Evolutionary conservation across 139 green algal species (phyloP), one percentile per base, ranked within the genome.

Genomic region (Chlorella sorokiniana): DNA sequence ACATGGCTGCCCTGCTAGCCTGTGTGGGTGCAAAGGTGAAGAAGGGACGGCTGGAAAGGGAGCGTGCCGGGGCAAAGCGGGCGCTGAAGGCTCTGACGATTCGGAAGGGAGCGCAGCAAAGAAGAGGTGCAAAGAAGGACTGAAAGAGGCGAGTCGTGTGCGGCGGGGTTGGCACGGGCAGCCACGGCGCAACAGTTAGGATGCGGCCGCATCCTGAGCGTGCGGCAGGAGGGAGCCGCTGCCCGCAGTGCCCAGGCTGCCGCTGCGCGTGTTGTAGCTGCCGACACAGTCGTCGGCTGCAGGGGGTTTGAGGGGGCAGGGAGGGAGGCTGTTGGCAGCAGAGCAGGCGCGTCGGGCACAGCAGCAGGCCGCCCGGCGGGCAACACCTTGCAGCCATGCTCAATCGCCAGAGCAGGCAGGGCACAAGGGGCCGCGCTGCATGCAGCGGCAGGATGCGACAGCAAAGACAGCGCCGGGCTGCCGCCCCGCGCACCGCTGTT

Each of bases 251-350:
- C 73, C 73, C 41, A 79, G 63, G 27, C 54, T 40, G 37, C 25
- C 54, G 11, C 69, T 37, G 6, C 27, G 25, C 14, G 37, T 56
- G 73, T 69, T 79, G 73, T 69, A 79, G 73, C 73, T 79, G 35
- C 73, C 73, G 35, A 79, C 59, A 38, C 73, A 79, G 52, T 25
- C 54, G 54, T 29, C 54, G 54, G 37, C 73, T 72, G 65, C 65
- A 48, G 16, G 65, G 3, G 31, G 8, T 45, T 31, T 10, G 18
- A 29, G 23, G 56, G 6, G n/a, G 23, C 56, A 65, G 56, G 56
- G 56, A 33, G 56, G n/a, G 29, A 6, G 22, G 56, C 16, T 16
- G 22, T 65, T n/a, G 56, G n/a, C 18, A 10, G n/a, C n/a, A n/a
- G n/a, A n/a, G n/a, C n/a, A n/a, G n/a, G n/a, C n/a, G n/a, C n/a